phyloP scores from a whole-genome alignment of 2,329 filamentous ascomycete species.

The Plectosphaerella cucumerina region DNA sequence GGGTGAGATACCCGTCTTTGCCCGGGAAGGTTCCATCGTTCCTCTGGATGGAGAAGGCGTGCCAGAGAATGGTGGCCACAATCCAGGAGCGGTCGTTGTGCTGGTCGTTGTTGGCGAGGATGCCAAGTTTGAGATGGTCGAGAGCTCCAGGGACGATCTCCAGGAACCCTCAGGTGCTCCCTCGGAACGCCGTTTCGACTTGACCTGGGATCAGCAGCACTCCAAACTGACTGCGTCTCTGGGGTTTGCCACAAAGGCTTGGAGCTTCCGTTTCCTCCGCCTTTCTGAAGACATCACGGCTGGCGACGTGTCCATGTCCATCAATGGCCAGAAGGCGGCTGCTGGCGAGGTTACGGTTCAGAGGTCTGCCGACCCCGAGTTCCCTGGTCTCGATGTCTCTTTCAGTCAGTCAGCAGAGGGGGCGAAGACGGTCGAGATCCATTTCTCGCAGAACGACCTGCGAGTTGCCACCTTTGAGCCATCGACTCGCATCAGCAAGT shows the following conservation, averaged over 20 bases:
- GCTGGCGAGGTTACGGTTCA: constrained; percentile 6
- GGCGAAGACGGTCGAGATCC: too few relatives aligned
- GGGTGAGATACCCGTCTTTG: constrained; percentile 46
- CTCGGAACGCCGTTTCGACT: too few relatives aligned
- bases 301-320: neutral
- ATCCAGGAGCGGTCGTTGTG: constrained; percentile 43
- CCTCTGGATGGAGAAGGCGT: constrained; percentile 42
- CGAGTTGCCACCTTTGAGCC: constrained; percentile 15
- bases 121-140: constrained; percentile 42
- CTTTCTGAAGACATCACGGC: neutral
- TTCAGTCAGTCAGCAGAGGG: neutral
- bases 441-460: neutral
- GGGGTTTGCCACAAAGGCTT: neutral
- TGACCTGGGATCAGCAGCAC: neutral
- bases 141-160: constrained; percentile 31
- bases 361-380: constrained; percentile 4
- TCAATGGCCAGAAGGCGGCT: constrained; percentile 1
- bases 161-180: too few relatives aligned
- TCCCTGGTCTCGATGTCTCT: neutral
- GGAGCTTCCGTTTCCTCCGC: constrained; percentile 7
- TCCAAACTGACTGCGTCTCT: neutral
- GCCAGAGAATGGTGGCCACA: constrained; percentile 41
- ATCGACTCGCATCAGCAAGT: constrained; percentile 16
- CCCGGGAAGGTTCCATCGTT: constrained; percentile 53
- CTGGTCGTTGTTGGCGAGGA: constrained; percentile 43